A percentile compares a stretch with the other conserved stretches of the same genome.
Conservation (phyloP, 2,329 filamentous ascomycete species). For the Calonectria pauciramosa region DNA sequence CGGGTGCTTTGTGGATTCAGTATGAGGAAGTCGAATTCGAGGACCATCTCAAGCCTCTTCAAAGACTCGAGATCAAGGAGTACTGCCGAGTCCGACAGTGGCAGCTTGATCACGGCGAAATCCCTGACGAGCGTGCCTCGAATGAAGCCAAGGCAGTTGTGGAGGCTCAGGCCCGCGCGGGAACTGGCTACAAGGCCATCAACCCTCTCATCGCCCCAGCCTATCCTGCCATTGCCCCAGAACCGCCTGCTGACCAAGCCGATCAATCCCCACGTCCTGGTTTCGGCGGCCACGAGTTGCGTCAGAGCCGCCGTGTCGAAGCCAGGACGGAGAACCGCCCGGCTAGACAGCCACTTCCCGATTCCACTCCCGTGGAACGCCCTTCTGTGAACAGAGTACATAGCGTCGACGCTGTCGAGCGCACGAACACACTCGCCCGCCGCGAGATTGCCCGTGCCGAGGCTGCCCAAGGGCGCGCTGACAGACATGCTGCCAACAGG, state of each 20-base stretch:
- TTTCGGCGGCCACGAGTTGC: conserved; percentile 55
- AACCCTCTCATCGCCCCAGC: conserved; percentile 42
- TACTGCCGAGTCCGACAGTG: conserved; percentile 73
- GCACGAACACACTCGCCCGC: conserved; percentile 63
- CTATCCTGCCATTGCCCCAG: conserved; percentile 33
- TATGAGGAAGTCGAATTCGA: conserved; percentile 74
- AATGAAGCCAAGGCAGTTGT: conserved; percentile 68
- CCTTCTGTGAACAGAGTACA: conserved; percentile 36
- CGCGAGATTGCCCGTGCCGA: conserved; percentile 68
- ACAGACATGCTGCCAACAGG: conserved; percentile 60
- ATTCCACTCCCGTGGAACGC: conserved; percentile 36
- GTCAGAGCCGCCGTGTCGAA: conserved; percentile 59
- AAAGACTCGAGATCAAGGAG: conserved; percentile 71
- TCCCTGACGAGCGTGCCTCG: conserved; percentile 57
- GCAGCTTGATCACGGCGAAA: conserved; percentile 69
- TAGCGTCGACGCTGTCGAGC: conserved; percentile 55
- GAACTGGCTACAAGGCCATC: conserved; percentile 47
- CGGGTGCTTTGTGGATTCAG: conserved; percentile 73
- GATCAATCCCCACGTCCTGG: conserved; percentile 37
- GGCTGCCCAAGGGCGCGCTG: conserved; percentile 64
- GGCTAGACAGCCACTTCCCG: conserved; percentile 44
- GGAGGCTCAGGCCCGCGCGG: conserved; percentile 62
- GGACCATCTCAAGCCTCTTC: conserved; percentile 65
- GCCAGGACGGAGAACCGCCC: conserved; percentile 47
- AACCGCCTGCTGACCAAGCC: conserved; percentile 31